Evolutionary conservation across 495 filamentous ascomycete genomes (phyloP).

Genomic region (Margaritispora aquatica): DNA sequence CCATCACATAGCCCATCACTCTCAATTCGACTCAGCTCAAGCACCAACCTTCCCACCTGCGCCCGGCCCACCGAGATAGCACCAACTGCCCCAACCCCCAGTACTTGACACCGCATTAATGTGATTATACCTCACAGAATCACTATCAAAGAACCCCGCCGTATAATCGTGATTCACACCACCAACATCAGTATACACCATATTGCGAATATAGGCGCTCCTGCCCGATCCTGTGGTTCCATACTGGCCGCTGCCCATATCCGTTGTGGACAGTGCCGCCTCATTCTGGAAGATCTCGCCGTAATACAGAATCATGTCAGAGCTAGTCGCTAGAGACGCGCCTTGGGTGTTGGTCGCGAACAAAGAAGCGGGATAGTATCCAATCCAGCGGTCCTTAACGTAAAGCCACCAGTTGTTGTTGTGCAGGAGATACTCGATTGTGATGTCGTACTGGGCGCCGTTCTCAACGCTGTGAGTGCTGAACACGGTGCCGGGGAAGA

Average conservation of each 20-base stretch:
- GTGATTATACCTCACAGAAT: constrained; percentile 20
- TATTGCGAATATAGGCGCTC: constrained; percentile 26
- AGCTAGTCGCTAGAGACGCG: constrained; percentile 14
- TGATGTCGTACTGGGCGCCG: constrained; percentile 23
- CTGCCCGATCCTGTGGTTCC: constrained; percentile 15
- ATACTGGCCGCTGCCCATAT: constrained; percentile 29
- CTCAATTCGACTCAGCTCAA: too few species aligned
- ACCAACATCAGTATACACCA: constrained; percentile 7
- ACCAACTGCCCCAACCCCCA: constrained; percentile 18
- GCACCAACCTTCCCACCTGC: constrained; percentile 19
- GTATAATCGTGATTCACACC: constrained; percentile 11
- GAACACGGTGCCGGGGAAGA: constrained; percentile 25
- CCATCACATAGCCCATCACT: too few species aligned
- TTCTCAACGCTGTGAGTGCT: constrained; percentile 6
- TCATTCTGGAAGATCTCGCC: constrained; percentile 27
- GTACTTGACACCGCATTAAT: constrained; percentile 5
- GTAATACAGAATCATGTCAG: constrained; percentile 23
- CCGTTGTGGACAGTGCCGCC: constrained; percentile 21
- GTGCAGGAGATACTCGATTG: constrained; percentile 21
- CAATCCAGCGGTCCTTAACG: constrained; percentile 24
- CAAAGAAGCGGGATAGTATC: constrained; percentile 19
- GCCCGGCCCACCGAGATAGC: constrained; percentile 25
- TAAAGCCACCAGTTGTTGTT: constrained; percentile 27
- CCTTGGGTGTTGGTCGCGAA: background rate
- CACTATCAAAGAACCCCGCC: constrained; percentile 14